Conservation (phyloP, 352 stramenopile genomes). For the Chrysophaeum taylorii region DNA sequence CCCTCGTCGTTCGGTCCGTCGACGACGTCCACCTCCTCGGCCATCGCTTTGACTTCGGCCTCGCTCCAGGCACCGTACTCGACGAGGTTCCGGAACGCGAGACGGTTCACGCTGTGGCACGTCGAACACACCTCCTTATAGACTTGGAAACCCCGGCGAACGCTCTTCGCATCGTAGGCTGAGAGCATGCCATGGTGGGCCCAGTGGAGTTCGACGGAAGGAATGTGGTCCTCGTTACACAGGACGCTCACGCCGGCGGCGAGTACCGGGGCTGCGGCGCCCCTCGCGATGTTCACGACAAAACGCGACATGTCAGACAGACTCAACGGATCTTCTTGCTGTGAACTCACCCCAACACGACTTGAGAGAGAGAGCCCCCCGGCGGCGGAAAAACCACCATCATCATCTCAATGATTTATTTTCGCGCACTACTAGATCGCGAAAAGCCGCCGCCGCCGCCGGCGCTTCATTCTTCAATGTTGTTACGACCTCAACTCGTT, state of each 20-base stretch:
- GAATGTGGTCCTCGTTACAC: constrained; percentile 14
- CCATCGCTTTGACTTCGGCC: constrained; percentile 72
- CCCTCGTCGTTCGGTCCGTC: constrained; percentile 94
- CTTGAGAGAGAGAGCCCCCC: too few species aligned
- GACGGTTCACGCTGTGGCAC: constrained; percentile 90
- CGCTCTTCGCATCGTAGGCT: constrained; percentile 42
- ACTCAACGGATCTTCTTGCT: too few species aligned
- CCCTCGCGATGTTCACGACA: too few species aligned
- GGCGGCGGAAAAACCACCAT: too few species aligned
- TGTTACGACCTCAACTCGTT: too few species aligned
- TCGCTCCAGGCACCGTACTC: constrained; percentile 35
- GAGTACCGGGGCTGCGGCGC: neutral
- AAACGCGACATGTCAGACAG: too few species aligned
- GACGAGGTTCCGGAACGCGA: constrained; percentile 94
- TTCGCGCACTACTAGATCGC: too few species aligned
- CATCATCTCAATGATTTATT: too few species aligned
- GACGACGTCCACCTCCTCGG: constrained; percentile 84
- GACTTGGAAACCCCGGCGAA: constrained; percentile 96
- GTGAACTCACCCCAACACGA: too few species aligned
- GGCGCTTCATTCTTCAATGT: too few species aligned
- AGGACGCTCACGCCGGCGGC: neutral
- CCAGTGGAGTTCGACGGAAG: neutral
- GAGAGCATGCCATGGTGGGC: neutral
- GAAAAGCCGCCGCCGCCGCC: too few species aligned
- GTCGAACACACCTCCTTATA: constrained; percentile 96